phyloP scores from a whole-genome alignment of 2,329 filamentous ascomycete genomes.

The Cercospora sesami region DNA sequence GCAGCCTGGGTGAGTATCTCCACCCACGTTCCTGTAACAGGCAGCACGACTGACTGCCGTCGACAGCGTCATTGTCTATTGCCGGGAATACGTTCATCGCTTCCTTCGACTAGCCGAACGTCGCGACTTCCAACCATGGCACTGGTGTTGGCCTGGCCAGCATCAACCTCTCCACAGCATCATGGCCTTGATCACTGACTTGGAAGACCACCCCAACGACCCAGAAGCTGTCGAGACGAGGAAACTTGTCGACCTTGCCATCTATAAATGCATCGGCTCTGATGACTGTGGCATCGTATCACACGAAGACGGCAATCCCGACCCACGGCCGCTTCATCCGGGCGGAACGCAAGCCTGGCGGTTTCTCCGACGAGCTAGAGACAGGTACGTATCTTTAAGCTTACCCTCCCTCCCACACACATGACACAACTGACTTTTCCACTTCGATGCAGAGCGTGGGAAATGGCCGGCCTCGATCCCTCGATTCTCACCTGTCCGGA shows the following conservation, averaged over 20 bases:
- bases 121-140: constrained; percentile 30
- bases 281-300: constrained; percentile 28
- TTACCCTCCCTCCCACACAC: neutral
- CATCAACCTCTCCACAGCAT: constrained; percentile 33
- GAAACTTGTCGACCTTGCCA: constrained; percentile 27
- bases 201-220: constrained; percentile 28
- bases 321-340: constrained; percentile 25
- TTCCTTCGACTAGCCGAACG: constrained; percentile 27
- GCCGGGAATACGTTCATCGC: constrained; percentile 28
- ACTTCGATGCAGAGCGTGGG: constrained; percentile 24
- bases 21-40: neutral
- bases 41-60: constrained; percentile 10
- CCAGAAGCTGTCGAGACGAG: constrained; percentile 25
- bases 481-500: constrained; percentile 26
- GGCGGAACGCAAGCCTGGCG: constrained; percentile 29
- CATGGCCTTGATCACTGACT: constrained; percentile 30
- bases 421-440: neutral
- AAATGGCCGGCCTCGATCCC: constrained; percentile 29
- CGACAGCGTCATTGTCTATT: constrained; percentile 26
- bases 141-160: constrained; percentile 31
- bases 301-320: constrained; percentile 25
- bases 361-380: constrained; percentile 26
- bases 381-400: constrained; percentile 15
- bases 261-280: constrained; percentile 27
- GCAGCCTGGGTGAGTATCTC: constrained; percentile 24